Percentiles rank a stretch among this genome's conserved stretches.
Evolutionary conservation across 768 basidiomycete genomes (phyloP).

Genomic region (Phaeolepiota aurea): DNA sequence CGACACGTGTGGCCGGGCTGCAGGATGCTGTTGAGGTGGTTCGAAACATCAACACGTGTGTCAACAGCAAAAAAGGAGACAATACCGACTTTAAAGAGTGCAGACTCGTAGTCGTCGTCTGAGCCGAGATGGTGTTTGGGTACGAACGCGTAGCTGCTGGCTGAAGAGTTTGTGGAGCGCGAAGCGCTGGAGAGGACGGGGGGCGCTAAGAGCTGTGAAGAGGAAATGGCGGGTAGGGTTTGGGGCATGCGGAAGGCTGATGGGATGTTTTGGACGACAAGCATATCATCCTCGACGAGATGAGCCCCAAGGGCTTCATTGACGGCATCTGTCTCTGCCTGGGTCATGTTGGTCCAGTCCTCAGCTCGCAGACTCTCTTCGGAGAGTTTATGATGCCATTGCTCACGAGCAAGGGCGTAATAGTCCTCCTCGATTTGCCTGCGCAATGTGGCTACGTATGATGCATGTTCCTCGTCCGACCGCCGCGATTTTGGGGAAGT

Average conservation of each 20-base stretch:
- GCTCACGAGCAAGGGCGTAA: slow-evolving; percentile 22
- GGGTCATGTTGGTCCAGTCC: slow-evolving; percentile 36
- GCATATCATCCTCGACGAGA: slow-evolving; percentile 23
- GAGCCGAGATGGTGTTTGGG: slow-evolving; percentile 32
- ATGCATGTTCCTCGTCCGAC: slow-evolving; percentile 18
- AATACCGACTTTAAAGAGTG: slow-evolving; percentile 18
- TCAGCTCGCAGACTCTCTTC: slow-evolving; percentile 26
- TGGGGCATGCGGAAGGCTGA: slow-evolving; percentile 2
- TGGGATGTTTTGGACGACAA: slow-evolving; percentile 9
- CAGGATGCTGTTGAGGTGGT: slow-evolving; percentile 9
- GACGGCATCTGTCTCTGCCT: slow-evolving; percentile 24
- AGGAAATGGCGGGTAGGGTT: slow-evolving; percentile 10
- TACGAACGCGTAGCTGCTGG: slow-evolving; percentile 34
- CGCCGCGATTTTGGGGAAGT: slow-evolving; percentile 9
- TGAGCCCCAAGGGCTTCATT: slow-evolving; percentile 28
- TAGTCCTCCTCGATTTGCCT: slow-evolving; percentile 22
- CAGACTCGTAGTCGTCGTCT: slow-evolving; percentile 27
- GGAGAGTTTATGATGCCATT: slow-evolving; percentile 31
- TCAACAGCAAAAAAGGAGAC: slow-evolving; percentile 6
- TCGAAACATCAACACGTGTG: slow-evolving; percentile 10
- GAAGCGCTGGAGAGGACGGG: slow-evolving; percentile 13
- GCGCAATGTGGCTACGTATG: slow-evolving; percentile 15
- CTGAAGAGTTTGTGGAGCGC: slow-evolving; percentile 24
- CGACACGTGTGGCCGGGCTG: neutral
- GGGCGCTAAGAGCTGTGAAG: slow-evolving; percentile 11